These are phyloP conservation scores for Fusarium floridanum DNA, from an alignment of 2,329 filamentous ascomycete genomes.

Conservation along the genomic window DNA sequence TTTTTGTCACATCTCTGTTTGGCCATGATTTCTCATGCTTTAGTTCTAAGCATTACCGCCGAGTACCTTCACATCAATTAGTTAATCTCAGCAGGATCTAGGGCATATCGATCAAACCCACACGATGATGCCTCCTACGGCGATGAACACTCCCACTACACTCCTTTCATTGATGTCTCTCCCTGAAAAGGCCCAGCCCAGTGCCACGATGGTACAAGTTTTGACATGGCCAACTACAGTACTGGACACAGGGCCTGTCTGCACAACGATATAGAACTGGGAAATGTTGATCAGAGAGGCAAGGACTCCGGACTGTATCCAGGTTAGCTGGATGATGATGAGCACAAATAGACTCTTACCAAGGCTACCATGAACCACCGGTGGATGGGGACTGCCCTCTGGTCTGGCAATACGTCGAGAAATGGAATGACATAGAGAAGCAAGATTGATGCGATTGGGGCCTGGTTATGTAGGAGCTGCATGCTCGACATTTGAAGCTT, in stretches of 20 bases:
- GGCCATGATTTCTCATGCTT: slow-evolving; percentile 35
- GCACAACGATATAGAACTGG: slow-evolving; percentile 72
- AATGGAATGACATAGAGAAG: slow-evolving; percentile 76
- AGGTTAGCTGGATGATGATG: neutral
- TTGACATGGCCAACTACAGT: slow-evolving; percentile 76
- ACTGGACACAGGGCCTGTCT: slow-evolving; percentile 73
- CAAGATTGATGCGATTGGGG: slow-evolving; percentile 71
- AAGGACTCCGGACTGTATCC: slow-evolving; percentile 68
- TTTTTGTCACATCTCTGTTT: neutral
- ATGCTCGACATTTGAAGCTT: slow-evolving; percentile 76
- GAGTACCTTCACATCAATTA: slow-evolving; percentile 57
- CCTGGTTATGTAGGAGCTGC: slow-evolving; percentile 78
- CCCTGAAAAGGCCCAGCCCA: slow-evolving; percentile 71
- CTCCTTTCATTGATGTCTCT: slow-evolving; percentile 68
- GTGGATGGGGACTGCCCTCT: slow-evolving; percentile 62
- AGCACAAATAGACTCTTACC: slow-evolving; percentile 54
- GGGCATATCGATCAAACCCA: slow-evolving; percentile 52
- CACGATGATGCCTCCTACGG: slow-evolving; percentile 69
- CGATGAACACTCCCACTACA: slow-evolving; percentile 66
- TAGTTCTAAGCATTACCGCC: slow-evolving; percentile 61
- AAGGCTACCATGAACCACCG: slow-evolving; percentile 71
- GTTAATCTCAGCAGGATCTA: neutral
- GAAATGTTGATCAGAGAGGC: slow-evolving; percentile 76
- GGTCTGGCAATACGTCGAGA: slow-evolving; percentile 71
- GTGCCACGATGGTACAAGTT: slow-evolving; percentile 73